These are phyloP conservation scores for Saraca asoca DNA, from an alignment of 331 rosid species.

Conservation along the genomic window DNA sequence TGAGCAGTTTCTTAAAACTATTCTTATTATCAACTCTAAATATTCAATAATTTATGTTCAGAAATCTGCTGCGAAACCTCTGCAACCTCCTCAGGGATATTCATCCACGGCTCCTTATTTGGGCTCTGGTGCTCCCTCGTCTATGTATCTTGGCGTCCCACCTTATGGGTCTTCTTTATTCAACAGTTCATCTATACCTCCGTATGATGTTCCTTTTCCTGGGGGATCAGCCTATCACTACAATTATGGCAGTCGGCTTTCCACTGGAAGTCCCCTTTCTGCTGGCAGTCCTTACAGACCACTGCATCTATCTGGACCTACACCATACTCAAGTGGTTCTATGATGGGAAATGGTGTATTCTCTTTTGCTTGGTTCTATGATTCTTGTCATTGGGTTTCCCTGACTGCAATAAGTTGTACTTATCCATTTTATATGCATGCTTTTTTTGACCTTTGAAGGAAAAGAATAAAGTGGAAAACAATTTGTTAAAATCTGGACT, in stretches of 20 bases:
- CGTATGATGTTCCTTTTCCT: conserved; percentile 87
- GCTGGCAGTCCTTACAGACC: conserved; percentile 91
- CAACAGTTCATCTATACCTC: conserved; percentile 86
- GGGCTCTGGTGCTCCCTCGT: conserved; percentile 82
- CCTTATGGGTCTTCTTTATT: conserved; percentile 92
- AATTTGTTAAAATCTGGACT: background rate
- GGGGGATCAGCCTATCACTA: conserved; percentile 96
- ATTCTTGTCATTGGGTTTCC: conserved; percentile 14
- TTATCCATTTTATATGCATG: background rate
- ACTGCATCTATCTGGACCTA: conserved; percentile 78
- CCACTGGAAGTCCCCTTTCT: conserved; percentile 85
- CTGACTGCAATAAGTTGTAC: background rate
- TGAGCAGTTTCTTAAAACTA: background rate
- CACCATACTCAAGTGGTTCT: conserved; percentile 87
- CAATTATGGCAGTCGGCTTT: conserved; percentile 74
- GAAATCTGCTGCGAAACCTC: conserved; percentile 89
- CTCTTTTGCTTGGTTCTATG: conserved; percentile 10
- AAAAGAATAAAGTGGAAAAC: background rate
- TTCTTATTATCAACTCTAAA: background rate
- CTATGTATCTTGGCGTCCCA: conserved; percentile 88
- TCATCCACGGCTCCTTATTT: conserved; percentile 72
- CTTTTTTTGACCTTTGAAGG: background rate
- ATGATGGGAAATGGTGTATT: conserved; percentile 80
- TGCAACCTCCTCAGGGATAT: conserved; percentile 76
- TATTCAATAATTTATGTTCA: conserved; percentile 37